Percentiles rank a stretch among this genome's conserved stretches.
These are phyloP conservation scores for Orbilia brochopaga DNA, from an alignment of 2,329 filamentous ascomycete genomes.

Conservation along the genomic window DNA sequence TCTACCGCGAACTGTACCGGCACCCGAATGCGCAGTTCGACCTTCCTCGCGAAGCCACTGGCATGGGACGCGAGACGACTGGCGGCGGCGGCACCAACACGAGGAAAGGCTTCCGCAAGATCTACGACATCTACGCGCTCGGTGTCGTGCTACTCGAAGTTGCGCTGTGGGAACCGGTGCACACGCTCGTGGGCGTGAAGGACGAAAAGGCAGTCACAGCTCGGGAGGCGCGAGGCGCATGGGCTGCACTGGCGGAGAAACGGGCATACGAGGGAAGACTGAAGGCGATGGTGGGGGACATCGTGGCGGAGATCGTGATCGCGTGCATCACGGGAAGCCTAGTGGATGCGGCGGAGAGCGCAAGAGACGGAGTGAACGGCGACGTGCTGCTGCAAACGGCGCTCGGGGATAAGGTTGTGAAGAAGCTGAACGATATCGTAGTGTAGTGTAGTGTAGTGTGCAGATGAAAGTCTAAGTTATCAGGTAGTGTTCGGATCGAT, in stretches of 20 bases:
- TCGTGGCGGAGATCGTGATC: constrained; percentile 15
- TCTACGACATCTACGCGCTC: constrained; percentile 64
- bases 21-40: constrained; percentile 60
- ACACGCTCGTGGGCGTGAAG: constrained; percentile 22
- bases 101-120: constrained; percentile 60
- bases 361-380: background rate
- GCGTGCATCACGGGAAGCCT: constrained; percentile 12
- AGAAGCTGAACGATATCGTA: constrained; percentile 11
- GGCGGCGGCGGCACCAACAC: constrained; percentile 14
- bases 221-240: constrained; percentile 13
- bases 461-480: background rate
- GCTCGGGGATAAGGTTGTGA: constrained; percentile 17
- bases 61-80: constrained; percentile 9
- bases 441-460: too few relatives aligned
- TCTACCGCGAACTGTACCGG: constrained; percentile 62
- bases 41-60: constrained; percentile 55
- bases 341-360: constrained; percentile 9
- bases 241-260: constrained; percentile 20
- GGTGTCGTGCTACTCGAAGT: constrained; percentile 65
- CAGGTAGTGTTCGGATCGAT: constrained; percentile 11
- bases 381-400: constrained; percentile 18
- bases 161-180: constrained; percentile 61
- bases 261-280: constrained; percentile 14
- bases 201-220: constrained; percentile 10
- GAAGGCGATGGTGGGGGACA: constrained; percentile 24